These are phyloP conservation scores for Metschnikowia amazonensis DNA, from an alignment of 805 yeast species.

Conservation along the genomic window DNA sequence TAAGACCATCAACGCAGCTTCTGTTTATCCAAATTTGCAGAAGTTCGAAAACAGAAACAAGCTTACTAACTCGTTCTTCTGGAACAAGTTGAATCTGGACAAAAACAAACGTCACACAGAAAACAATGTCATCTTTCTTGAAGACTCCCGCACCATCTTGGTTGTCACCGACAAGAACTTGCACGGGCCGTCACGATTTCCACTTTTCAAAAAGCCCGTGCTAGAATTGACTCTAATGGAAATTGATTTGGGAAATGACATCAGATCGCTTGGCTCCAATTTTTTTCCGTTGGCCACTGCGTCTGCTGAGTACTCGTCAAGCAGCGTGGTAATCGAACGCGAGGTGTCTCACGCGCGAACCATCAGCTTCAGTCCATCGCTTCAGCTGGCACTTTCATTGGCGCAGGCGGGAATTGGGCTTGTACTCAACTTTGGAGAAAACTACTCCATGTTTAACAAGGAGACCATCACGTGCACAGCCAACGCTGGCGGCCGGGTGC, in stretches of 20 bases:
- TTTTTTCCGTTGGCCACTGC: slow-evolving; percentile 13
- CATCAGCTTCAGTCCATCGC: slow-evolving; percentile 7
- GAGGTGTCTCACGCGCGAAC: slow-evolving; percentile 8
- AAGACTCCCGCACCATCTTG: slow-evolving; percentile 12
- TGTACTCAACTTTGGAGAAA: slow-evolving; percentile 7
- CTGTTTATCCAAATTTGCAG: slow-evolving; percentile 9
- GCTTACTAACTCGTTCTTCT: slow-evolving; percentile 11
- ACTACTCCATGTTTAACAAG: slow-evolving; percentile 7
- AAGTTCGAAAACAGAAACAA: slow-evolving; percentile 7
- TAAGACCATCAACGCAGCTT: background rate
- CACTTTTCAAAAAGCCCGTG: background rate
- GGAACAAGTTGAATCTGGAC: slow-evolving; percentile 9
- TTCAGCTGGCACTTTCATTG: slow-evolving; percentile 8
- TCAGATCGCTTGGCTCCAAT: slow-evolving; percentile 9
- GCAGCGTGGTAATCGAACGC: slow-evolving; percentile 9
- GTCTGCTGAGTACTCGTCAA: slow-evolving; percentile 13
- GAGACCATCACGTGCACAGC: slow-evolving; percentile 16
- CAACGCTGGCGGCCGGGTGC: slow-evolving; percentile 16
- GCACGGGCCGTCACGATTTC: slow-evolving; percentile 1
- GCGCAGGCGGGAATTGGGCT: slow-evolving; percentile 4
- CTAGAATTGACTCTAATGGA: slow-evolving; percentile 8
- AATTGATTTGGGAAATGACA: slow-evolving; percentile 13
- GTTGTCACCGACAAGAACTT: slow-evolving; percentile 8
- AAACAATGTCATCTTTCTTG: slow-evolving; percentile 9
- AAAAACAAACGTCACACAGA: background rate